Conservation (phyloP, 163 green algal species). For the Scenedesmus sp. region DNA sequence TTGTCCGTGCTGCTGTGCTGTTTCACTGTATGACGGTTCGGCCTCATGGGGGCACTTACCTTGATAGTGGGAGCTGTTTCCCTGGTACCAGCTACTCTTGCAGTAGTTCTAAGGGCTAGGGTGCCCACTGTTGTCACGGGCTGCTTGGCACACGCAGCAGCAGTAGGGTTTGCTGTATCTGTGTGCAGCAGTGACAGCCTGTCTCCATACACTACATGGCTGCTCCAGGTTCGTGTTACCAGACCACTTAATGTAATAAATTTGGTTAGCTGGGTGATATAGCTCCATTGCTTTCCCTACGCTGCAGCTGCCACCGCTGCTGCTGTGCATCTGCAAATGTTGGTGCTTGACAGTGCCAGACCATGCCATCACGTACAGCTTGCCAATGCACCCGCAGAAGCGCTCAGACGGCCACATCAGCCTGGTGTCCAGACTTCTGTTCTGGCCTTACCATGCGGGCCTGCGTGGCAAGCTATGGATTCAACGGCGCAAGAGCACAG, state of each 20-base stretch:
- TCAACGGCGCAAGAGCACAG: slow-evolving; percentile 58
- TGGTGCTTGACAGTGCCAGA: not conserved
- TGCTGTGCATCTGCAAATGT: slow-evolving; percentile 21
- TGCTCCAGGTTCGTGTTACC: not conserved
- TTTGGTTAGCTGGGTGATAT: not conserved
- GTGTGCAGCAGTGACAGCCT: not conserved
- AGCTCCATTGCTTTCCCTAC: not conserved
- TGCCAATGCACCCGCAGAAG: slow-evolving; percentile 55
- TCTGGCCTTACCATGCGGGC: slow-evolving; percentile 77
- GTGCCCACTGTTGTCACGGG: not conserved
- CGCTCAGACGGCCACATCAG: slow-evolving; percentile 63
- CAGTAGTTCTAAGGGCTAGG: not conserved
- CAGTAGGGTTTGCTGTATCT: not conserved
- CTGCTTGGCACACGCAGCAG: not conserved
- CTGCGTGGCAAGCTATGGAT: slow-evolving; percentile 73
- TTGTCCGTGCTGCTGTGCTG: too few species aligned
- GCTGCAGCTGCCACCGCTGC: not conserved
- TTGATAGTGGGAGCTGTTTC: slow-evolving; percentile 59
- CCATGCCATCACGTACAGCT: not conserved
- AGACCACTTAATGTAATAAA: too few species aligned
- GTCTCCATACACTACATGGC: not conserved
- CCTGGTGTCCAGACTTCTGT: slow-evolving; percentile 43
- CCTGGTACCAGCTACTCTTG: slow-evolving; percentile 33
- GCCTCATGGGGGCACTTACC: slow-evolving; percentile 47
- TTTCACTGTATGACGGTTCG: too few species aligned